Evolutionary conservation across 2,329 filamentous ascomycete genomes (phyloP).

Genomic region (Neofusicoccum sp.): DNA sequence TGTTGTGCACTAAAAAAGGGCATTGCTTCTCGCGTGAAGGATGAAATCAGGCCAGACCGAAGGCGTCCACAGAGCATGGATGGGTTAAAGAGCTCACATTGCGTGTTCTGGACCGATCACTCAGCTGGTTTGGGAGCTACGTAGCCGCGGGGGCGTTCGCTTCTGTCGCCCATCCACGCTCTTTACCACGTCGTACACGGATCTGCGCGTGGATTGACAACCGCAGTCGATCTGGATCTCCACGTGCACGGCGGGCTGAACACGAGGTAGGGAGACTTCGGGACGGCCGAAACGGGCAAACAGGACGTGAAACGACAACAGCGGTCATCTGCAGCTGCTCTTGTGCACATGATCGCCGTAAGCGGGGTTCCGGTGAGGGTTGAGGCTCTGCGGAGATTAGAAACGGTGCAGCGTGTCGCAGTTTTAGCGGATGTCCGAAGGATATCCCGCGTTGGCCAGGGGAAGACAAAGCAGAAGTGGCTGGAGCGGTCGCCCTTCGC

Average conservation of each 20-base stretch:
- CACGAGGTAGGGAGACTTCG: not conserved
- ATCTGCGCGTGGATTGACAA: not conserved
- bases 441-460: not conserved
- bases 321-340: slow-evolving; percentile 1
- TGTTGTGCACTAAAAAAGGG: not conserved
- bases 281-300: not conserved
- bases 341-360: not conserved
- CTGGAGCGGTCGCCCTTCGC: not conserved
- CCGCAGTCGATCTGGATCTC: not conserved
- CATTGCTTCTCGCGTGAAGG: not conserved
- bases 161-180: not conserved
- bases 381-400: slow-evolving; percentile 3
- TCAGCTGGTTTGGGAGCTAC: not conserved
- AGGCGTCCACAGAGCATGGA: not conserved
- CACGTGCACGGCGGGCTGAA: not conserved
- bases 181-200: not conserved
- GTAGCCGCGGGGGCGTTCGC: not conserved
- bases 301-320: not conserved
- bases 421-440: not conserved
- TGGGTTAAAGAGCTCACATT: not conserved
- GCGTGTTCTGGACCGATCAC: not conserved
- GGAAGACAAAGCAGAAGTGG: not conserved
- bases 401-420: not conserved
- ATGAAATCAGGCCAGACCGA: not conserved
- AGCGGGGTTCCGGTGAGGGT: slow-evolving; percentile 1